Percentiles rank a stretch among this genome's conserved stretches.
Evolutionary conservation across 2,329 filamentous ascomycete species (phyloP).

Genomic region (Paecilomyces sp.): DNA sequence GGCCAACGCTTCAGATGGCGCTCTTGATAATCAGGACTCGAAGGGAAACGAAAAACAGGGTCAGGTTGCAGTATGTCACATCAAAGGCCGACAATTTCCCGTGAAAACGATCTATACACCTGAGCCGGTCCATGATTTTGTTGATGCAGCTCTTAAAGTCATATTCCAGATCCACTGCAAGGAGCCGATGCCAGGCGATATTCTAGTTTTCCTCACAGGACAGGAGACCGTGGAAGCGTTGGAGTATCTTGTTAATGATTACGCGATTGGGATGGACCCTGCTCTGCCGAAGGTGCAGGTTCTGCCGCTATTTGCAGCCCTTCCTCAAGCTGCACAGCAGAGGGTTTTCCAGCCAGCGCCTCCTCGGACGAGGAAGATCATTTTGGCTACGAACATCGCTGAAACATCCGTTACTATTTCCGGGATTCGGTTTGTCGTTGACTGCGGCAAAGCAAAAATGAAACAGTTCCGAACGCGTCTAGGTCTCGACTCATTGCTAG

Average conservation of each 20-base stretch:
- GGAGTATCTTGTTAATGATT: conserved; percentile 73
- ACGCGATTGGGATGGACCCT: conserved; percentile 63
- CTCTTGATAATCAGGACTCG: neutral
- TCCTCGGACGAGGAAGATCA: conserved; percentile 74
- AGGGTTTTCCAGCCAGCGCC: conserved; percentile 72
- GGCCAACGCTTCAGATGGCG: conserved; percentile 3
- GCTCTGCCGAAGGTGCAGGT: conserved; percentile 63
- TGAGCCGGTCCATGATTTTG: conserved; percentile 69
- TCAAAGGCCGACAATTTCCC: conserved; percentile 80
- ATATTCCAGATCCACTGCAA: conserved; percentile 83
- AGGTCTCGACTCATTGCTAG: conserved; percentile 82
- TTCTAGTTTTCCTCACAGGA: conserved; percentile 85
- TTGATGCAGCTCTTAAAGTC: conserved; percentile 71
- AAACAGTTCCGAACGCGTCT: conserved; percentile 82
- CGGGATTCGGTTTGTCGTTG: conserved; percentile 84
- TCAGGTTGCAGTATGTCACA: conserved; percentile 54
- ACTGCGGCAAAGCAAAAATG: conserved; percentile 88
- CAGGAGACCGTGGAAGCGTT: conserved; percentile 86
- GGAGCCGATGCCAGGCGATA: conserved; percentile 87
- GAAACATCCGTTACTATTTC: conserved; percentile 96
- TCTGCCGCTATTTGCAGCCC: conserved; percentile 80
- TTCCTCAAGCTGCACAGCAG: conserved; percentile 80
- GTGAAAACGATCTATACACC: conserved; percentile 72
- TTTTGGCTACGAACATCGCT: conserved; percentile 95
- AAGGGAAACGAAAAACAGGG: conserved; percentile 10